Conservation (phyloP, 768 basidiomycete species). For the Peribolospora kevripleyi region DNA sequence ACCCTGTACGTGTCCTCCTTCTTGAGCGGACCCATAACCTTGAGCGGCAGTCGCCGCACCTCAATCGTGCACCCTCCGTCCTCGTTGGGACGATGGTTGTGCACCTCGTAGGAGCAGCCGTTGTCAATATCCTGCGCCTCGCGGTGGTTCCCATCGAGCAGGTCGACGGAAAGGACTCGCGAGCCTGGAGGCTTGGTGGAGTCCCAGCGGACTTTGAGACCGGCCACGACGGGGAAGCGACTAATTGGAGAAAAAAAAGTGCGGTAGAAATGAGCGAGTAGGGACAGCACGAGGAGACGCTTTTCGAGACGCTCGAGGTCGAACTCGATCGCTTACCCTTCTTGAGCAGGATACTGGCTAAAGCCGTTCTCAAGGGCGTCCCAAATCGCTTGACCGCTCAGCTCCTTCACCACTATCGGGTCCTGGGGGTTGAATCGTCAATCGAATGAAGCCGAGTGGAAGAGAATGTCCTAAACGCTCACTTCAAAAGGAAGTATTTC, state of each 20-base stretch:
- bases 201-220: constrained; percentile 67
- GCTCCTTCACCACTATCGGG: constrained; percentile 41
- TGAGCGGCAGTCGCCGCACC: not conserved
- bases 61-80: not conserved
- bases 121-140: constrained; percentile 8
- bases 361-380: constrained; percentile 48
- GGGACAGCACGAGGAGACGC: constrained; percentile 1
- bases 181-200: constrained; percentile 43
- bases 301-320: not conserved
- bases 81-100: constrained; percentile 11
- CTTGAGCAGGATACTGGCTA: constrained; percentile 62
- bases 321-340: constrained; percentile 34
- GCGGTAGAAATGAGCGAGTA: too few relatives aligned
- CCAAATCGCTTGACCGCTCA: constrained; percentile 59
- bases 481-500: constrained; percentile 65
- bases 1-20: constrained; percentile 44
- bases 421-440: constrained; percentile 13
- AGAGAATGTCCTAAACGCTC: constrained; percentile 24
- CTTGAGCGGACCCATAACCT: constrained; percentile 28
- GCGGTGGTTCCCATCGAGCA: constrained; percentile 7
- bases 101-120: too few relatives aligned
- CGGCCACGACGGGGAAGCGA: constrained; percentile 69
- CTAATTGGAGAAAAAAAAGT: constrained; percentile 21
- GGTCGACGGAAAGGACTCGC: constrained; percentile 40
- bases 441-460: not conserved